Conservation (phyloP, 2,329 filamentous ascomycete species). For the Fusarium tjaetaba region DNA sequence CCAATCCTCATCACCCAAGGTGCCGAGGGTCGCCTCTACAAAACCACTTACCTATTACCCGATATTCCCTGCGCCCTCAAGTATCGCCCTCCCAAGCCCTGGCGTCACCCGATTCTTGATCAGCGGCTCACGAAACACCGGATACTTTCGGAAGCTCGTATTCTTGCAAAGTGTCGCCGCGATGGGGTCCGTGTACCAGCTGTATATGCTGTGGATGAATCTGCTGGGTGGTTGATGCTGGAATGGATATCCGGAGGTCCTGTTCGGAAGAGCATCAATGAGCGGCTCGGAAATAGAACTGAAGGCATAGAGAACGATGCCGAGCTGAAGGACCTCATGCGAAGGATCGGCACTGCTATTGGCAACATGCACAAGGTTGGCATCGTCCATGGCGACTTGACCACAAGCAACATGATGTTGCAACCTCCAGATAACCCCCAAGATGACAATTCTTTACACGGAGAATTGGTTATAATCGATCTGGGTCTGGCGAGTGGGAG, state of each 20-base stretch:
- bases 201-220: constrained; percentile 75
- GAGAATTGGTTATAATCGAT: constrained; percentile 90
- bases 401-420: constrained; percentile 96
- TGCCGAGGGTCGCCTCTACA: constrained; percentile 94
- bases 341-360: constrained; percentile 74
- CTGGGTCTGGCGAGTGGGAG: constrained; percentile 89
- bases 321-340: constrained; percentile 71
- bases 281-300: constrained; percentile 66
- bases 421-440: constrained; percentile 47
- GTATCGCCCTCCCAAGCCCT: constrained; percentile 89
- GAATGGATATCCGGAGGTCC: constrained; percentile 85
- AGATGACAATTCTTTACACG: constrained; percentile 57
- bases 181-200: constrained; percentile 86
- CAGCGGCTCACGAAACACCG: constrained; percentile 85
- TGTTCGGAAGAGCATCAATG: constrained; percentile 75
- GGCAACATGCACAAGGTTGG: constrained; percentile 84
- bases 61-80: constrained; percentile 82
- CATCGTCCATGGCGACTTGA: constrained; percentile 93
- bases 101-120: constrained; percentile 91
- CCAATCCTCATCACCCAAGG: constrained; percentile 87
- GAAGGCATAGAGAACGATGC: constrained; percentile 55
- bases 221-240: constrained; percentile 78
- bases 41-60: constrained; percentile 79
- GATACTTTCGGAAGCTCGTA: constrained; percentile 87
- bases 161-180: constrained; percentile 79